These are phyloP conservation scores for Chrysoporthe austroafricana DNA, from an alignment of 2,329 filamentous ascomycete species.

Conservation along the genomic window DNA sequence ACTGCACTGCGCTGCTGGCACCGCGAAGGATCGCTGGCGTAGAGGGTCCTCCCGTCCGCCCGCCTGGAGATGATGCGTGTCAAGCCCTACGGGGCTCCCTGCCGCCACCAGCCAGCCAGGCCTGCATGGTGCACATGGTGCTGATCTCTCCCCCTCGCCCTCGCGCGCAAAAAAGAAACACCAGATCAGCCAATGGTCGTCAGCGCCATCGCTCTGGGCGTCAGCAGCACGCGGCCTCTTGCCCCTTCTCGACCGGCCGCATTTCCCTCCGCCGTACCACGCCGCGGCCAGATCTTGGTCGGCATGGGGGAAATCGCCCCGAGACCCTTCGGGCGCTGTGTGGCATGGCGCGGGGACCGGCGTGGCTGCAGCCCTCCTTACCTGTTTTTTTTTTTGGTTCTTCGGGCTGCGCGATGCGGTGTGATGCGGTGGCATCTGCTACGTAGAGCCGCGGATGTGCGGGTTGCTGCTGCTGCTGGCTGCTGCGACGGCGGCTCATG, in stretches of 20 bases:
- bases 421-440: conserved; percentile 9
- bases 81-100: conserved; percentile 16
- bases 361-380: background rate
- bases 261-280: background rate
- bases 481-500: background rate
- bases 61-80: conserved; percentile 3
- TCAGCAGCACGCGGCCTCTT: background rate
- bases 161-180: background rate
- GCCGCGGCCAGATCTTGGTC: background rate
- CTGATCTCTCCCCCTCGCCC: background rate
- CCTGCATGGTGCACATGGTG: background rate
- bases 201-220: background rate
- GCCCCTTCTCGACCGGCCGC: background rate
- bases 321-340: background rate
- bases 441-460: background rate
- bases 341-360: background rate
- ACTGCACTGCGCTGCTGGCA: background rate
- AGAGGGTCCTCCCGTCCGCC: conserved; percentile 19
- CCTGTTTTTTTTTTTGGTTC: background rate
- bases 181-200: background rate
- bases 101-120: background rate
- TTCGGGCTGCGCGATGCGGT: conserved; percentile 2
- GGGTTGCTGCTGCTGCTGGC: background rate
- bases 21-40: conserved; percentile 16
- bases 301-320: background rate